Base-by-base conservation (phyloP, 2,329 filamentous ascomycete genomes). In the Aspergillus tubingensis region DNA sequence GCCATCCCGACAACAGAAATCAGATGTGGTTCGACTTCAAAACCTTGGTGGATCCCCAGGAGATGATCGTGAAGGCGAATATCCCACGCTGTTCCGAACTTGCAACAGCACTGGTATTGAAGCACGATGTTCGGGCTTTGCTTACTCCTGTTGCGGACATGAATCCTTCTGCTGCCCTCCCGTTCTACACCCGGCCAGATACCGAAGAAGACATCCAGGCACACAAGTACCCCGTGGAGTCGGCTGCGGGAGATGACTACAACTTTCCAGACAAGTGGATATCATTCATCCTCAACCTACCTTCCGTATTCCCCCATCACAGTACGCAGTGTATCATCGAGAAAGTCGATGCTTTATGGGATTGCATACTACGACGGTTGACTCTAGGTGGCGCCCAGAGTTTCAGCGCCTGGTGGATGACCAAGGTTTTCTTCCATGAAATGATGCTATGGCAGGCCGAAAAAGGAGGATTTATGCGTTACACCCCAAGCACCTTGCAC, bases 351-450 rank as follows among this genome's bases (percentile, higher is more conserved):
- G 71, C 74, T 11, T 58, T 81, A 32, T 81, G 78, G 78, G 76
- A 78, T 51, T 74, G 72, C 52, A 72, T 81, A 23, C 72, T 81
- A 49, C 79, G 74, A 57, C 76, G 79, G 25, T 67, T 81, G 30
- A 80, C 79, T 5, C 67, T 80, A 27, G 75, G 74, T 50, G 79
- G 78, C 10, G 79, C 79, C 6, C 74, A 77, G 50, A 81, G 79
- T 61, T 81, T 80, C 61, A 80, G 79, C 65, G 77, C 78, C 5
- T 81, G 79, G 79, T 81, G 79, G 79, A 91, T 97, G 60, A 92
- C 92, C 3, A 96, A 97, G 74, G 93, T 94, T 60, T 98, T 94
- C 83, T 86, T 97, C 55, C 93, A 97, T 71, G 94, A 98, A 78
- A 96, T 96, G 91, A 87, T 92, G 53, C 84, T 90, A 59, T 97